Evolutionary conservation across 768 basidiomycete genomes (phyloP), one percentile per base, ranked within the genome.

Genomic region (Hortiboletus campestris): DNA sequence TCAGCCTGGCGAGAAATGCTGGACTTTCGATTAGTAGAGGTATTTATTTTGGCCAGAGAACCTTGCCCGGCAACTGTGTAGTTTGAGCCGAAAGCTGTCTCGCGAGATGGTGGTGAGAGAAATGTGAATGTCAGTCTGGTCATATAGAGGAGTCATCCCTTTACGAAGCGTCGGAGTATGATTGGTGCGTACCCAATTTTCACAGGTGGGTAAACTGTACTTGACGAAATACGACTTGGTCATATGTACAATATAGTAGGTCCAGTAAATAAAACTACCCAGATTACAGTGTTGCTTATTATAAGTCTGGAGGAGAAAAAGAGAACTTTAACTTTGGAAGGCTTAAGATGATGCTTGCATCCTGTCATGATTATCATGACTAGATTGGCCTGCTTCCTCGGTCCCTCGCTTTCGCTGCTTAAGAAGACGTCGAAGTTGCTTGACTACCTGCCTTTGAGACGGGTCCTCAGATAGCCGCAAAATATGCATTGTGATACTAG

Each of bases 401-500:
- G 19, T 39, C 46, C 61, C 63, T 58, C 40, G 66, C 53, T 70
- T 75, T 52, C 73, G 74, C 46, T 70, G 69, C 35, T 61, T 68
- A 19, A 78, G 60, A 52, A 81, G 66, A 49, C 69, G 75, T 34
- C 64, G 70, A 38, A 85, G 71, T 36, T 67, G 67, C 8, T 70
- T 63, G 16, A 78, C 75, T 9, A 72, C 74, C 3, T 51, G 53
- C 17, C 39, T 58, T 38, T 76, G 72, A 6, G 68, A 70, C 17
- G 77, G 73, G 53, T 80, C 73, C 19, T 59, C 56, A 29, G 77
- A 74, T 11, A 85, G 64, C 22, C 82, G 75, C 32, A 66, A 53
- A 49, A 83, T 82, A 34, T 77, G 76, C 43, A 58, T 69, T 39
- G 67, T 55, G 31, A 83, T 71, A 54, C 84, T 83, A 53, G 22